These are phyloP conservation scores for Athelia sp. DNA, from an alignment of 1,284 basidiomycete genomes.

Conservation along the genomic window DNA sequence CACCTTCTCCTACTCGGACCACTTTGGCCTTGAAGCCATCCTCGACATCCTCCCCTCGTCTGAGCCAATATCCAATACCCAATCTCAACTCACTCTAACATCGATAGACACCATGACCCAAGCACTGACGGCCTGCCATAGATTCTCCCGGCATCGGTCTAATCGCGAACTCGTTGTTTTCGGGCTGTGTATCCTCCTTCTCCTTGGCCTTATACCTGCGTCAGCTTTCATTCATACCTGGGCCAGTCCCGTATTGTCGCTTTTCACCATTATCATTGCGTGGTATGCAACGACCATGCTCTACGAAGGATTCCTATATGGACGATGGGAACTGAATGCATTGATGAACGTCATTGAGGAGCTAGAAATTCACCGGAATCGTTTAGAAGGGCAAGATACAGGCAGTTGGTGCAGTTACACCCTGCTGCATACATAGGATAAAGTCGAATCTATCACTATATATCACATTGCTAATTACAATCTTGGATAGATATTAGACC, in stretches of 20 bases:
- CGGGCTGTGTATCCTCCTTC: constrained; percentile 44
- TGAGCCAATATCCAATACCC: constrained; percentile 8
- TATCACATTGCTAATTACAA: no score
- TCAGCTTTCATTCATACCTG: constrained; percentile 65
- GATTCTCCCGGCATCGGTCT: constrained; percentile 53
- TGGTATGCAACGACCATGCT: constrained; percentile 86
- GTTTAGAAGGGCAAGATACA: constrained; percentile 4
- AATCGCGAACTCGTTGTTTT: constrained; percentile 61
- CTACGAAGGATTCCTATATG: constrained; percentile 87
- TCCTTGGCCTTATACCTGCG: constrained; percentile 53
- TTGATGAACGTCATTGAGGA: constrained; percentile 82
- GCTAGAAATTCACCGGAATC: constrained; percentile 65
- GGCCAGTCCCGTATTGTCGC: constrained; percentile 63
- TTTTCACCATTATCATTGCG: constrained; percentile 67
- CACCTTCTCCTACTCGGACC: constrained; percentile 91
- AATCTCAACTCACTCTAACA: constrained; percentile 36
- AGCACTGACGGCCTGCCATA: constrained; percentile 63
- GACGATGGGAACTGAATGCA: constrained; percentile 83
- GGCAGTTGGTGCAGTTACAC: no score
- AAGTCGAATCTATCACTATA: background rate
- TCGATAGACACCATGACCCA: constrained; percentile 48
- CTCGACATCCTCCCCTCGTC: constrained; percentile 47
- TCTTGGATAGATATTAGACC: no score
- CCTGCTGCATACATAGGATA: background rate
- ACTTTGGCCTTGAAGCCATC: constrained; percentile 86